These are phyloP conservation scores for Annulohypoxylon moriforme DNA, from an alignment of 495 filamentous ascomycete genomes.

Conservation along the genomic window DNA sequence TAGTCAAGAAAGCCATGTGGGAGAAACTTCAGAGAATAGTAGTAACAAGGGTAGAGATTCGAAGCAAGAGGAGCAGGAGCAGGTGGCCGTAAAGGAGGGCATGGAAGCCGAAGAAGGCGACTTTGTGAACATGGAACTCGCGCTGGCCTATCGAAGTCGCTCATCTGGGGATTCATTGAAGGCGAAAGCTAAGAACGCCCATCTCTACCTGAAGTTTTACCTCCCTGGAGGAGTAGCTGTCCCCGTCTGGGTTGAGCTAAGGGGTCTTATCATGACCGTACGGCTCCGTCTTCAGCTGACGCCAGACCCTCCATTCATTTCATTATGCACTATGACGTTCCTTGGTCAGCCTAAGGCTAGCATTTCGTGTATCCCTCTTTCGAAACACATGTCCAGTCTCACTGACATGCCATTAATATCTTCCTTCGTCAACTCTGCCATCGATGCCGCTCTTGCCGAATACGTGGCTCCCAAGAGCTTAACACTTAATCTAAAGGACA, in stretches of 20 bases:
- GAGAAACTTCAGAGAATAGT: conserved; percentile 13
- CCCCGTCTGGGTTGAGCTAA: conserved; percentile 78
- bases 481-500: conserved; percentile 76
- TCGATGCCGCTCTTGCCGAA: conserved; percentile 74
- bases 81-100: conserved; percentile 66
- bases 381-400: conserved; percentile 72
- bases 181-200: conserved; percentile 73
- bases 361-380: conserved; percentile 73
- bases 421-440: conserved; percentile 76
- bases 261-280: conserved; percentile 72
- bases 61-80: conserved; percentile 53
- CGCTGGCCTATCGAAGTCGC: conserved; percentile 73
- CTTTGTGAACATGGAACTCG: conserved; percentile 77
- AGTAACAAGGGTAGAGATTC: conserved; percentile 33
- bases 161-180: conserved; percentile 66
- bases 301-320: conserved; percentile 78
- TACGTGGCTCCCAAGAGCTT: conserved; percentile 80
- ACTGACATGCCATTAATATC: conserved; percentile 78
- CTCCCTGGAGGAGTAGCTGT: conserved; percentile 67
- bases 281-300: conserved; percentile 73
- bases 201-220: conserved; percentile 76
- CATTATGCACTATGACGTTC: conserved; percentile 75
- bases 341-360: conserved; percentile 82
- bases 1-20: conserved; percentile 44
- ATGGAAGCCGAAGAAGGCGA: conserved; percentile 81